Evolutionary conservation across 2,329 filamentous ascomycete species (phyloP).

Genomic region (Chaetoscypha palmicola): DNA sequence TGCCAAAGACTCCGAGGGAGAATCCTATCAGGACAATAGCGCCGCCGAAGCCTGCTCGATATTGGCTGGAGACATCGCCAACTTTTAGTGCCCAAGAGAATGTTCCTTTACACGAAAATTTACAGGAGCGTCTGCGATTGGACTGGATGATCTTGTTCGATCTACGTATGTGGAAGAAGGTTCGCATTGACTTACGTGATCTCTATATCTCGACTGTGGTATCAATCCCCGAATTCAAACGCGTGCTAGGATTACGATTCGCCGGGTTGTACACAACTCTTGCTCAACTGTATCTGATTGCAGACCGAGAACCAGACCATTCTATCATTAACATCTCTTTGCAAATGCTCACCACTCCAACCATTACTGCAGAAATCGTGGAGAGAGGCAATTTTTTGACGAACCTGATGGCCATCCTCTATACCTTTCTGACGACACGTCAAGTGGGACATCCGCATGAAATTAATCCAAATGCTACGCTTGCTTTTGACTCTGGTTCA

Average conservation of each 20-base stretch:
- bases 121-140: conserved; percentile 81
- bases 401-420: conserved; percentile 90
- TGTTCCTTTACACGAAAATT: conserved; percentile 70
- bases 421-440: conserved; percentile 91
- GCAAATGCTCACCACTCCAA: conserved; percentile 93
- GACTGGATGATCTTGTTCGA: conserved; percentile 96
- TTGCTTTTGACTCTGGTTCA: conserved; percentile 90
- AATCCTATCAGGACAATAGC: conserved; percentile 35
- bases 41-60: conserved; percentile 61
- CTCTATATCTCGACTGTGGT: conserved; percentile 96
- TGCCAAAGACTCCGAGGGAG: conserved; percentile 80
- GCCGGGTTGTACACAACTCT: conserved; percentile 90
- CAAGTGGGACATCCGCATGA: conserved; percentile 93
- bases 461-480: conserved; percentile 74
- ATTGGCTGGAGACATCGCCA: conserved; percentile 79
- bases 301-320: conserved; percentile 92
- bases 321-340: conserved; percentile 97
- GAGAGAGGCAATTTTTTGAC: conserved; percentile 93
- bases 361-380: conserved; percentile 92
- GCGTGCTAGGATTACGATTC: conserved; percentile 85
- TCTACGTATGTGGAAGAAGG: conserved; percentile 91
- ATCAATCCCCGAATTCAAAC: conserved; percentile 91
- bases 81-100: conserved; percentile 57
- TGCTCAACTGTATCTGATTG: conserved; percentile 90
- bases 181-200: conserved; percentile 81